Base-by-base conservation (phyloP, 106 monocot species). In the Triglochin maritima region DNA sequence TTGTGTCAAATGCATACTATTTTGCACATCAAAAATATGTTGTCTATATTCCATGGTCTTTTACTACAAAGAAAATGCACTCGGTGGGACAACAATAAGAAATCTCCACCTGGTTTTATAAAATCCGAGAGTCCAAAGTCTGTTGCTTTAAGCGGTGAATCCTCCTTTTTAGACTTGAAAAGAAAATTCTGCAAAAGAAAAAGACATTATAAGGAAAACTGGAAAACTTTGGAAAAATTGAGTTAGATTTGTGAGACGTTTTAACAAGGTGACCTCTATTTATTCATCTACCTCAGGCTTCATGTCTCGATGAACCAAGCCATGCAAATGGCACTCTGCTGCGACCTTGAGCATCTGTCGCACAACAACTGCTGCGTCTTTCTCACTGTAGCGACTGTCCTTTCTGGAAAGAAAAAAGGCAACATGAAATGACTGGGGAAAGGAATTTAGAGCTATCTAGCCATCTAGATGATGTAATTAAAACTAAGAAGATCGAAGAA, bases 111-210 rank as follows among this genome's bases (percentile, higher is more conserved):
- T 81, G 90, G 87, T 66, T 71, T 79, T 67, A 95, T 95, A 72
- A 81, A 90, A 80, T 90, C 87, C 16, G 94, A 95, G 44, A 95
- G 81, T 17, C 94, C 94, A 83, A 95, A 95, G 71, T 95, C 94
- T 57, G 94, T 94, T 59, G 94, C 94, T 71, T 89, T 94, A 44
- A 94, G 78, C 9, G 84, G 76, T 53, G 94, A 89, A 49, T 94
- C 85, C 60, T 85, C 81, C 6, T 70, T 69, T 5, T 59, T 81
- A 75, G 94, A 90, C 79, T 95, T 87, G 69, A 90, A 87, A 76
- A 95, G 94, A 74, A 95, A 95, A 81, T 95, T 95, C 94, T 95
- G 85, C 12, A 61, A 64, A 44, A 9, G 9, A 12, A 1, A 41
- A 16, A 7, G 0, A 41, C 13, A 56, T 4, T 8, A 52, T n/a